phyloP scores from a whole-genome alignment of 495 filamentous ascomycete species.

The Xylaria telfairii region DNA sequence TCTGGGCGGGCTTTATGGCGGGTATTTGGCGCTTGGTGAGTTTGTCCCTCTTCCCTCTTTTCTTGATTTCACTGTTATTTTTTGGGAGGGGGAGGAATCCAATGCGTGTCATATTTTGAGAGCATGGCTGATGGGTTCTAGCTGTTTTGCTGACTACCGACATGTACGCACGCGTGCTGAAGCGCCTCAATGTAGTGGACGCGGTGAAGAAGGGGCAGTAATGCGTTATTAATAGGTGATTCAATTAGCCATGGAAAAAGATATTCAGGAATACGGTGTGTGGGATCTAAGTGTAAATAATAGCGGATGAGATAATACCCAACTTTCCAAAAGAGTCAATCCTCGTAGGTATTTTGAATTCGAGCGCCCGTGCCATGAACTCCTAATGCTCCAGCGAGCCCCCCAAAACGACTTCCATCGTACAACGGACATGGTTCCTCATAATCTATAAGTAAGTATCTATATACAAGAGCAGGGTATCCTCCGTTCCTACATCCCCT shows the following conservation, averaged over 20 bases:
- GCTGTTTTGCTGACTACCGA: constrained; percentile 47
- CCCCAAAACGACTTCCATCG: constrained; percentile 9
- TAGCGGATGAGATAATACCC: not conserved
- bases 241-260: not conserved
- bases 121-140: constrained; percentile 23
- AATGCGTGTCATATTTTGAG: not conserved
- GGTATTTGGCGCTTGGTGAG: constrained; percentile 77
- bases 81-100: too few species aligned
- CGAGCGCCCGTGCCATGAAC: constrained; percentile 5
- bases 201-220: constrained; percentile 46
- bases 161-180: constrained; percentile 48
- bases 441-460: constrained; percentile 16
- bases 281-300: not conserved
- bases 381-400: constrained; percentile 23
- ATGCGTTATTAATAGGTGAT: not conserved
- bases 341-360: constrained; percentile 20
- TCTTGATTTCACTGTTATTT: not conserved
- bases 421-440: constrained; percentile 19
- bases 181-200: constrained; percentile 44
- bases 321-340: constrained; percentile 18
- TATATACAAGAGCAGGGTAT: constrained; percentile 20
- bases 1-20: constrained; percentile 64
- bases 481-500: not conserved
- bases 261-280: not conserved
- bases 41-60: constrained; percentile 28